Evolutionary conservation across 73 alveolate genomes (phyloP).

Genomic region (Paramecium octaurelia): DNA sequence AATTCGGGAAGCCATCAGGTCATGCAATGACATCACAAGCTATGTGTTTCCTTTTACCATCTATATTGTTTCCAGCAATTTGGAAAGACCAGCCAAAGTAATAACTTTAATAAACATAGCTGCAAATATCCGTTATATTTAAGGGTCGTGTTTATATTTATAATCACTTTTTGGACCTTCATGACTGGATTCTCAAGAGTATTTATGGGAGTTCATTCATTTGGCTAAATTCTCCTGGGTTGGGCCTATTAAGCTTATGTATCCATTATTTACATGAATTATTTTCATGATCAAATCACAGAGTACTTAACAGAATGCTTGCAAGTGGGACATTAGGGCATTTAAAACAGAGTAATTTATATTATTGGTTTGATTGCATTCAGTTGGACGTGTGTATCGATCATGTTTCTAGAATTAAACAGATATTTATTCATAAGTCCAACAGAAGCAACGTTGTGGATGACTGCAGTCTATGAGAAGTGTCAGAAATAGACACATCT

Average conservation of each 20-base stretch:
- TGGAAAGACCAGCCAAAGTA: background rate
- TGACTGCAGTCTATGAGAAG: background rate
- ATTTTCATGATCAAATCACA: background rate
- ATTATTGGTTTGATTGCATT: background rate
- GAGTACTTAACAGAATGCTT: background rate
- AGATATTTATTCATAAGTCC: background rate
- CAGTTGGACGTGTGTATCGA: background rate
- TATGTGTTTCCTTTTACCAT: constrained; percentile 20
- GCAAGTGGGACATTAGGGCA: background rate
- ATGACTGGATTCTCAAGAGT: constrained; percentile 56
- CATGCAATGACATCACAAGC: constrained; percentile 56
- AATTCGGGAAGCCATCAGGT: constrained; percentile 63
- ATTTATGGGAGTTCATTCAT: constrained; percentile 55
- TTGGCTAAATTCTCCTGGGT: constrained; percentile 53
- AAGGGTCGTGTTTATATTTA: background rate
- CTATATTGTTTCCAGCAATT: background rate
- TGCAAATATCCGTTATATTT: background rate
- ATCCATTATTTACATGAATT: background rate
- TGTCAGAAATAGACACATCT: background rate
- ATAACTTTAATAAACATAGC: background rate
- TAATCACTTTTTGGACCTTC: constrained; percentile 4
- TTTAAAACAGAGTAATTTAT: background rate
- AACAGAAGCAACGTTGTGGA: background rate
- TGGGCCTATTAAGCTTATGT: constrained; percentile 23
- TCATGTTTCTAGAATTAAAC: background rate